These are phyloP conservation scores for Tricholoma flavovirens DNA, from an alignment of 768 basidiomycete genomes.

Conservation along the genomic window DNA sequence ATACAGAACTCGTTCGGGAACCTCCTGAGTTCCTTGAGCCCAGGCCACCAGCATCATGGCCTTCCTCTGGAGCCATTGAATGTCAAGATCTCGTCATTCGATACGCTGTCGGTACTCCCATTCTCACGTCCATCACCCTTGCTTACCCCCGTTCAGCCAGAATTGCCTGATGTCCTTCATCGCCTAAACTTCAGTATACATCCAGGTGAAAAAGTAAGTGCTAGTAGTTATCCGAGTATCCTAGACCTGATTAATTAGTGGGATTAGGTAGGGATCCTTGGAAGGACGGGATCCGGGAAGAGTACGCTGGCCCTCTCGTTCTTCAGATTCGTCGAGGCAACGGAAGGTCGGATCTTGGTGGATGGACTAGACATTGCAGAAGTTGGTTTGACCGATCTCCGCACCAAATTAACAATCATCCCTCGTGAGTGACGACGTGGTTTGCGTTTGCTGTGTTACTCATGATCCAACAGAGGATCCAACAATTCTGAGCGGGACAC, in stretches of 20 bases:
- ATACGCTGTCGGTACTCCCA: constrained; percentile 55
- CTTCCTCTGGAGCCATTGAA: constrained; percentile 58
- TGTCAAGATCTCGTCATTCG: constrained; percentile 73
- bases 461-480: constrained; percentile 63
- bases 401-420: constrained; percentile 64
- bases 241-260: background rate
- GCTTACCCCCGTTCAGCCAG: constrained; percentile 45
- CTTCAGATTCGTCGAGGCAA: constrained; percentile 87
- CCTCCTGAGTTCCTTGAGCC: constrained; percentile 83
- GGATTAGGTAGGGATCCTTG: constrained; percentile 59
- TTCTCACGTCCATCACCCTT: background rate
- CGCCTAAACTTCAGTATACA: constrained; percentile 65
- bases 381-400: constrained; percentile 77
- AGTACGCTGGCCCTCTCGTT: constrained; percentile 74
- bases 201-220: constrained; percentile 73
- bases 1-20: constrained; percentile 73
- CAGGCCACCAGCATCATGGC: constrained; percentile 76
- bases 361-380: constrained; percentile 77
- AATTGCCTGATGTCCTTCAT: constrained; percentile 83
- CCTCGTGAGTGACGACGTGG: constrained; percentile 43
- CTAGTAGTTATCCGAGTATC: background rate
- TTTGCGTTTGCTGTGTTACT: background rate
- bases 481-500: constrained; percentile 76
- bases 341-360: constrained; percentile 64
- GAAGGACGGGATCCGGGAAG: constrained; percentile 72